These are phyloP conservation scores for Phellopilus nigrolimitatus DNA, from an alignment of 1,284 basidiomycete genomes.

Conservation along the genomic window DNA sequence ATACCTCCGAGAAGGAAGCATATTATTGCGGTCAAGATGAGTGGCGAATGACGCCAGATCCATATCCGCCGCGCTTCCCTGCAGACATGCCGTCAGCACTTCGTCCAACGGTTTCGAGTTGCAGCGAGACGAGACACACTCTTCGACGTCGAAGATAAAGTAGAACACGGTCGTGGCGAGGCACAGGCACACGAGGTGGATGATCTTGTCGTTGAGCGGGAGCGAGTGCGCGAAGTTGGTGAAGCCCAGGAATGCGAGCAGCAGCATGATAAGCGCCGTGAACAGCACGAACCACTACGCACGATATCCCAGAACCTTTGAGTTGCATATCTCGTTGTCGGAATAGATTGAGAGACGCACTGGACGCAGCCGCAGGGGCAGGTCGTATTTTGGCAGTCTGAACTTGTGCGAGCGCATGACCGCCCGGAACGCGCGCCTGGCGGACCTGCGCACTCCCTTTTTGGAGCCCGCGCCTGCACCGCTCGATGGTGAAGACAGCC, in stretches of 20 bases:
- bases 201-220: conserved; percentile 77
- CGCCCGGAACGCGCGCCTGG: conserved; percentile 38
- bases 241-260: conserved; percentile 69
- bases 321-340: neutral
- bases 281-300: conserved; percentile 70
- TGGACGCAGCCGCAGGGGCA: conserved; percentile 69
- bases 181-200: conserved; percentile 80
- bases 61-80: conserved; percentile 73
- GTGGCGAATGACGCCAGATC: conserved; percentile 77
- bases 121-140: conserved; percentile 42
- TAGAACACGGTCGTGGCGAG: conserved; percentile 80
- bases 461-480: neutral
- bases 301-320: conserved; percentile 23
- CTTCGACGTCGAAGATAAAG: conserved; percentile 83
- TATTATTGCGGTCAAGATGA: conserved; percentile 62
- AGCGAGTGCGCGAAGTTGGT: conserved; percentile 61
- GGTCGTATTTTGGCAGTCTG: conserved; percentile 58
- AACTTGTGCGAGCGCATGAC: conserved; percentile 54
- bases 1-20: conserved; percentile 81
- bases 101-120: conserved; percentile 29
- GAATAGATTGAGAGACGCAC: conserved; percentile 36
- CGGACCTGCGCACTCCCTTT: conserved; percentile 23
- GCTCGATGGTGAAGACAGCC: conserved; percentile 2
- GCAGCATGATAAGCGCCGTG: conserved; percentile 58
- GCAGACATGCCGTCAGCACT: conserved; percentile 35